A percentile compares a stretch with the other conserved stretches of the same genome.
Evolutionary conservation across 495 filamentous ascomycete species (phyloP).

Genomic region (Podospora comata): DNA sequence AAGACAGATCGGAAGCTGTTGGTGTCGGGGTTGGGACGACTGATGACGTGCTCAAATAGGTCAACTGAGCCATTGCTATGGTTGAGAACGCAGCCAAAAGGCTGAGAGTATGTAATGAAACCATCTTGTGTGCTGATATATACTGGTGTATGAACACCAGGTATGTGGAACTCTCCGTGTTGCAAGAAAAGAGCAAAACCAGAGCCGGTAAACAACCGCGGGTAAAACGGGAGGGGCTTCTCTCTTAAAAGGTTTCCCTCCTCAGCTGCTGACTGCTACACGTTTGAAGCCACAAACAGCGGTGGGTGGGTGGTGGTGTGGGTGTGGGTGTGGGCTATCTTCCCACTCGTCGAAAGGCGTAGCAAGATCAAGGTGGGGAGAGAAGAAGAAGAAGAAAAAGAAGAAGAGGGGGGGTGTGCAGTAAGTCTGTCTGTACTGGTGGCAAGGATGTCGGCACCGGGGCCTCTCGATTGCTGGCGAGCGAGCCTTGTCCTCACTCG

Average conservation of each 20-base stretch:
- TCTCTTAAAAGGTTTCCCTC: neutral
- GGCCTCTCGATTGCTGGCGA: neutral
- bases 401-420: neutral
- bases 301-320: constrained; percentile 1
- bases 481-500: neutral
- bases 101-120: neutral
- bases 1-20: constrained; percentile 9
- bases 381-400: no score
- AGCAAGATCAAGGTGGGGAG: neutral
- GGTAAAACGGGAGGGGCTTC: neutral
- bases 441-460: neutral
- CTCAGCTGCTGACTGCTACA: neutral
- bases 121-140: neutral
- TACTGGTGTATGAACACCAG: neutral
- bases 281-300: constrained; percentile 8
- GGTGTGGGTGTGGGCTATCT: constrained; percentile 6
- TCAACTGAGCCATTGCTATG: constrained; percentile 11
- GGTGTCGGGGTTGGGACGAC: neutral
- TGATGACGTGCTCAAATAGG: neutral
- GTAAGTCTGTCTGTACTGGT: neutral
- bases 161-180: neutral
- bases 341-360: neutral
- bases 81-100: constrained; percentile 15
- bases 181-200: constrained; percentile 5
- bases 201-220: neutral